phyloP scores from a whole-genome alignment of 106 monocot species.

The Hemerocallis citrina region DNA sequence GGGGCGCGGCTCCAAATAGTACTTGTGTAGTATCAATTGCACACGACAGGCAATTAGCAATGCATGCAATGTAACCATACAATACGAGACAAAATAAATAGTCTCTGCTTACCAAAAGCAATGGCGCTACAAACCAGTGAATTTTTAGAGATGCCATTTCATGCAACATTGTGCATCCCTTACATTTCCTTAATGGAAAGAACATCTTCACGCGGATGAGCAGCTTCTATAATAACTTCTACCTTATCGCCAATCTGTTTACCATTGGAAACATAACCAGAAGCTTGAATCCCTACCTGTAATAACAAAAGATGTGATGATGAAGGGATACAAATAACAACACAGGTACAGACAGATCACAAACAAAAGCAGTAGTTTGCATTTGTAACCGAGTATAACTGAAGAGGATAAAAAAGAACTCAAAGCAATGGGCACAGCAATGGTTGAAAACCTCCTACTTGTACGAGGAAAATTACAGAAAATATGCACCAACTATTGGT shows the following conservation, averaged over 20 bases:
- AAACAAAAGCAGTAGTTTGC: too few species aligned
- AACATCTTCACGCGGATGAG: conserved; percentile 82
- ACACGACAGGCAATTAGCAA: too few species aligned
- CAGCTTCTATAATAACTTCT: conserved; percentile 38
- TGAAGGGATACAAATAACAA: not conserved
- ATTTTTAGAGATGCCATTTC: not conserved
- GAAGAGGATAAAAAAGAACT: too few species aligned
- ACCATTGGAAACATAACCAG: conserved; percentile 43
- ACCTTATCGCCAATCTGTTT: conserved; percentile 71
- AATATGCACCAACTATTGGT: too few species aligned
- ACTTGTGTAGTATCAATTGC: too few species aligned
- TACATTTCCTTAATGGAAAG: conserved; percentile 49
- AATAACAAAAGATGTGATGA: not conserved
- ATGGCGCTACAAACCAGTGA: not conserved
- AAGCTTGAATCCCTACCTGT: conserved; percentile 84
- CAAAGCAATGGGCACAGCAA: too few species aligned
- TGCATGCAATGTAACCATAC: too few species aligned
- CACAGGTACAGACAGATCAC: not conserved
- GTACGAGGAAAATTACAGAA: too few species aligned
- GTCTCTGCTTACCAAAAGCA: not conserved
- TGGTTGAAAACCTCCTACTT: too few species aligned
- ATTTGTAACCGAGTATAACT: too few species aligned
- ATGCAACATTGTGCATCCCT: not conserved
- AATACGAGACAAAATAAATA: not conserved
- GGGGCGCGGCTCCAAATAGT: too few species aligned